phyloP scores from a whole-genome alignment of 306 rosid genomes.

The Trifolium dubium region DNA sequence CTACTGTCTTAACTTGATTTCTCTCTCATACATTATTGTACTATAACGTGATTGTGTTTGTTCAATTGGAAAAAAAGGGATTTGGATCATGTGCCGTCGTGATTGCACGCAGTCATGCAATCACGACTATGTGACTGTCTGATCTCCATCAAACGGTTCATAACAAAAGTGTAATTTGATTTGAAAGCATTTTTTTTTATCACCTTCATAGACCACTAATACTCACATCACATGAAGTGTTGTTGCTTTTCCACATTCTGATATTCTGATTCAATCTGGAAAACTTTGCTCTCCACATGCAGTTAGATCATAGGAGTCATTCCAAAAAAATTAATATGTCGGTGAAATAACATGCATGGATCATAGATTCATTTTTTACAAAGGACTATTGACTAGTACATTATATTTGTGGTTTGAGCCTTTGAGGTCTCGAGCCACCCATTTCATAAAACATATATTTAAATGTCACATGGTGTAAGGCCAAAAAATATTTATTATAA shows the following conservation, averaged over 20 bases:
- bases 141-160: no score
- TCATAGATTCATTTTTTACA: conserved; percentile 4
- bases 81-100: no score
- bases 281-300: not conserved
- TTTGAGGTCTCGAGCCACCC: conserved; percentile 25
- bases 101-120: no score
- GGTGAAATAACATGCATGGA: conserved; percentile 27
- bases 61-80: not conserved
- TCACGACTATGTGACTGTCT: no score
- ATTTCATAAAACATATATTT: conserved; percentile 8
- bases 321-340: conserved; percentile 22
- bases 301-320: conserved; percentile 3
- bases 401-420: conserved; percentile 1
- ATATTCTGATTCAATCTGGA: conserved; percentile 21
- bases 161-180: no score
- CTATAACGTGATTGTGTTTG: conserved; percentile 30
- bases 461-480: conserved; percentile 18
- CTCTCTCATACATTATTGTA: conserved; percentile 55
- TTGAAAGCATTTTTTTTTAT: conserved; percentile 27
- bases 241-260: not conserved
- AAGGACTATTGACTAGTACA: not conserved
- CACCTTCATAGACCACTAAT: conserved; percentile 5
- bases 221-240: conserved; percentile 21
- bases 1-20: conserved; percentile 28
- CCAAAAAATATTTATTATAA: conserved; percentile 11